Evolutionary conservation across 2,329 filamentous ascomycete species (phyloP).

Genomic region (Sphaerulina vaccinii): DNA sequence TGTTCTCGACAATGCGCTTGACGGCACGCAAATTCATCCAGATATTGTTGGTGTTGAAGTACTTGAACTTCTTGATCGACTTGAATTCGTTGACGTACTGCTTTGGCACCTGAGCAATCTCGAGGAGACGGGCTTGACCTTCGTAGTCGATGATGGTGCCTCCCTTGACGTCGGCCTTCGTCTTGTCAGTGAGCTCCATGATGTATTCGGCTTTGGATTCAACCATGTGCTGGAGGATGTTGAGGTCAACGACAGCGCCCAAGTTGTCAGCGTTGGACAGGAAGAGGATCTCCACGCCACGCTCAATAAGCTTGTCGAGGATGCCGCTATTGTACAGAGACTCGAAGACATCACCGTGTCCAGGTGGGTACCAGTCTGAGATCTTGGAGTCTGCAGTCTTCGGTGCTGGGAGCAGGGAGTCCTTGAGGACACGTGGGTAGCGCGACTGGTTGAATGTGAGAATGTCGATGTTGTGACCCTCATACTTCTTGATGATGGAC

Average conservation of each 20-base stretch:
- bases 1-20: slow-evolving; percentile 97
- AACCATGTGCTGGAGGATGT: slow-evolving; percentile 99
- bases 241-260: slow-evolving; percentile 93
- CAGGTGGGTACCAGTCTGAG: slow-evolving; percentile 97
- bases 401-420: slow-evolving; percentile 92
- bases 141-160: slow-evolving; percentile 99
- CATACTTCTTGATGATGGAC: slow-evolving; percentile 99
- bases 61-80: slow-evolving; percentile 99
- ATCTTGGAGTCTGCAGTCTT: slow-evolving; percentile 85
- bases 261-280: slow-evolving; percentile 99
- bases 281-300: slow-evolving; percentile 97
- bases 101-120: slow-evolving; percentile 99
- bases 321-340: slow-evolving; percentile 99
- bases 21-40: slow-evolving; percentile 98
- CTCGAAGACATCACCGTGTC: slow-evolving; percentile 99
- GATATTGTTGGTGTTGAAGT: slow-evolving; percentile 99
- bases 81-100: slow-evolving; percentile 99
- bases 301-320: slow-evolving; percentile 91
- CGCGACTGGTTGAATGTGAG: slow-evolving; percentile 99
- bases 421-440: slow-evolving; percentile 97
- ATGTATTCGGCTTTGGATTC: slow-evolving; percentile 97
- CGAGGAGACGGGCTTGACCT: slow-evolving; percentile 90
- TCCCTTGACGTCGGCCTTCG: slow-evolving; percentile 99
- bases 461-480: slow-evolving; percentile 99
- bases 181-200: slow-evolving; percentile 99